Base-by-base conservation (phyloP, 306 rosid species). In the Cucurbita maxima region DNA sequence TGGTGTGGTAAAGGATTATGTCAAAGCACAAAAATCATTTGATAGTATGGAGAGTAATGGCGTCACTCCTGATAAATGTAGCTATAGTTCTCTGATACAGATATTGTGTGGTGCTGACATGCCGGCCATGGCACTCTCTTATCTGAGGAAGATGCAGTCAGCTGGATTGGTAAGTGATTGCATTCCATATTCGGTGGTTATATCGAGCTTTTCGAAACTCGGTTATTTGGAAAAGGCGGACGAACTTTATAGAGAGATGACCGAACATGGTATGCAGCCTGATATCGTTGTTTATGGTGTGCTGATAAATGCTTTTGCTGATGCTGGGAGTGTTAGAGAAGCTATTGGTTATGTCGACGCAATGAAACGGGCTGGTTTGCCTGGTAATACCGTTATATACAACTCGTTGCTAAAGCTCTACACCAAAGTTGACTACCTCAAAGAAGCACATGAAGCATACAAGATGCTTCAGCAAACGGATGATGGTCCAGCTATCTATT, bases 321-420 rank as follows among this genome's bases (percentile, higher is more conserved):
- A 91, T 80, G 58, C 53, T 34, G 96, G 93, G 73, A 78, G 81
- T 74, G 91, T 86, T 79, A 83, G 83, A 75, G 78, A 89, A 84
- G 88, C 93, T 66, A 74, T 81, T 9, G 13, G 52, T 45, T 91
- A 84, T 67, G 79, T 83, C 9, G 76, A 91, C 58, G 90, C 72
- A 68, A 86, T 89, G 97, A 83, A 78, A 57, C 77, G 45, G 72
- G 86, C 83, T 69, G 90, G 92, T 22, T 77, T 91, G 54, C 78
- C 82, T 7, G 83, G 89, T 58, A 89, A 87, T 72, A 61, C 76
- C 0, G 80, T 86, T 58, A 86, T 91, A 56, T 74, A 83, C 74
- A 89, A 84, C 79, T 76, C 96, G 72, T 80, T 91, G 84, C 86
- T 91, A 58, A 91, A 91, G 86, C 89, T 91, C 82, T 87, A 83